Base-by-base conservation (phyloP, 1,139 yeast genomes). In the Maudiozyma humilis region DNA sequence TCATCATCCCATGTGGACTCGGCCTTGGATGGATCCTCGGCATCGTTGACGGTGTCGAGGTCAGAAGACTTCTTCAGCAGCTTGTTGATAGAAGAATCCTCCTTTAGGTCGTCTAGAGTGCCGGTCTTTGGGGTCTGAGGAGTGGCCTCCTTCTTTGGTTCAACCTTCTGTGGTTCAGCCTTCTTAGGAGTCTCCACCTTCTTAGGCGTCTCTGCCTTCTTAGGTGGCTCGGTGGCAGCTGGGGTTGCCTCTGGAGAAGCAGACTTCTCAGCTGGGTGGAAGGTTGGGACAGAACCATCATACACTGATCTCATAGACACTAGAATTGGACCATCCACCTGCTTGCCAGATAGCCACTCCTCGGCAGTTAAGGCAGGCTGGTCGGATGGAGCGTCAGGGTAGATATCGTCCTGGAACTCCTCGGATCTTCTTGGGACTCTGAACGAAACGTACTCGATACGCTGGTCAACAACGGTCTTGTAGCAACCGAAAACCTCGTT, bases 341-440 rank as follows among this genome's bases (percentile, higher is more conserved):
- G 73, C 62, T 87, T 81, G 31, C 96, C 97, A 25, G 64, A 66
- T 47, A 80, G 73, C 83, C 88, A 91, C 53, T 88, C 96, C 2
- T 70, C 75, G 1, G 95, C 89, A 20, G 79, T 63, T 50, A 87
- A 65, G 0, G 96, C 94, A 1, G 96, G 82, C 54, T 77, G 73
- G 36, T 70, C 73, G 3, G 95, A 81, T 31, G 93, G 93, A 32
- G 93, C 86, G 62, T 84, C 95, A 2, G 96, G 96, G 60, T 82
- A 91, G 44, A 91, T 87, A 58, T 89, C 97, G 38, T 75, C 82
- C 64, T 91, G 96, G 71, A 91, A 91, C 54, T 82, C 79, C 59
- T 91, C 97, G 2, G 95, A 78, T 62, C 89, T 81, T 71, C 97
- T 79, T 51, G 98, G 98, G 45, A 89, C 96, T 55, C 79, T 76